Evolutionary conservation across 2,329 filamentous ascomycete species (phyloP).

Genomic region (Daldinia eschscholtzii): DNA sequence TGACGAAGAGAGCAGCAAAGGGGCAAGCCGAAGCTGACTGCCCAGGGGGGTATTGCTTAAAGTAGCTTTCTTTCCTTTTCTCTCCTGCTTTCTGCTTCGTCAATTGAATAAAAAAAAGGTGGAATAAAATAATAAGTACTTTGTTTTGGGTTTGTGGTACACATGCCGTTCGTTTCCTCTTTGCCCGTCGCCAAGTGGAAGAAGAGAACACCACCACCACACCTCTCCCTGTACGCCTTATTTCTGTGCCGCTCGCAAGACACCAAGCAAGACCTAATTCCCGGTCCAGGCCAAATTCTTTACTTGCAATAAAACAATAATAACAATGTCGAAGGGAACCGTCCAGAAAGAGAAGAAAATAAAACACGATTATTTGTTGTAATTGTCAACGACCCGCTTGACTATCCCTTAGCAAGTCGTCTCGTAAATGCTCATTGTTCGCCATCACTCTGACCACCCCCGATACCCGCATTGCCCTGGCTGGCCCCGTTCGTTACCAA

Average conservation of each 20-base stretch:
- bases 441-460: slow-evolving; percentile 49
- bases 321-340: background rate
- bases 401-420: slow-evolving; percentile 3
- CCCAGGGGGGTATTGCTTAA: slow-evolving; percentile 1
- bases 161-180: slow-evolving; percentile 46
- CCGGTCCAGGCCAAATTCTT: slow-evolving; percentile 6
- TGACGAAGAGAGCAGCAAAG: background rate
- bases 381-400: background rate
- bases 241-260: slow-evolving; percentile 6
- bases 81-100: background rate
- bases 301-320: slow-evolving; percentile 12
- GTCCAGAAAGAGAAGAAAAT: slow-evolving; percentile 4
- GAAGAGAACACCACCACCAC: background rate
- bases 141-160: slow-evolving; percentile 47
- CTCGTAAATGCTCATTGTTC: slow-evolving; percentile 41
- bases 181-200: slow-evolving; percentile 33
- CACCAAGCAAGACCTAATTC: background rate
- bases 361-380: slow-evolving; percentile 7
- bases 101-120: background rate
- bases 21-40: background rate
- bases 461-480: slow-evolving; percentile 44
- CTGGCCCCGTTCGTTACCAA: slow-evolving; percentile 58
- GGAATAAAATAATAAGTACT: background rate
- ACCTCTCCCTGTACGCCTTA: slow-evolving; percentile 21
- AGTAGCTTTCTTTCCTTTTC: background rate